A percentile compares a stretch with the other conserved stretches of the same genome.
These are phyloP conservation scores for Wickerhamiella parazyma DNA, from an alignment of 805 yeast species.

Conservation along the genomic window DNA sequence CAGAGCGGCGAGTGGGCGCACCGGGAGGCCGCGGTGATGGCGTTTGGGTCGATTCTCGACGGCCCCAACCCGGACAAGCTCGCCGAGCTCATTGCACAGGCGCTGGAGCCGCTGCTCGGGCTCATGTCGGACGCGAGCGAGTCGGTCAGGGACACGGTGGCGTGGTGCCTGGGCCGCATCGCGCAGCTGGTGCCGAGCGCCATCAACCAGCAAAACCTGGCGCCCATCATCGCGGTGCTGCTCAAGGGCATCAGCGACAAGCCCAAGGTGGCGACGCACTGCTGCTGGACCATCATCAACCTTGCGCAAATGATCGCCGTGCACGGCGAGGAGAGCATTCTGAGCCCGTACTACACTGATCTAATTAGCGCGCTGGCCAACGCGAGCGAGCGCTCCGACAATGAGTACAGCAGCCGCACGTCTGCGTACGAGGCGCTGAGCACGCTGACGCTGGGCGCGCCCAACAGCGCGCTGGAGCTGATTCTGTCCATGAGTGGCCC, in stretches of 20 bases:
- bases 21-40: conserved; percentile 98
- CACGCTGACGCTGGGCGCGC: conserved; percentile 61
- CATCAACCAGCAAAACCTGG: conserved; percentile 56
- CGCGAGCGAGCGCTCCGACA: conserved; percentile 59
- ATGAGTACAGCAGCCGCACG: conserved; percentile 78
- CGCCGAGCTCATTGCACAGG: conserved; percentile 58
- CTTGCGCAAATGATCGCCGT: conserved; percentile 61
- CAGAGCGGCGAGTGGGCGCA: conserved; percentile 56
- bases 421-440: conserved; percentile 95
- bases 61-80: conserved; percentile 76
- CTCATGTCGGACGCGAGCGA: conserved; percentile 62
- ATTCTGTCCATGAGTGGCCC: conserved; percentile 65
- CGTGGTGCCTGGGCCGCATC: conserved; percentile 96
- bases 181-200: conserved; percentile 77
- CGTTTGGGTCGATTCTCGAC: conserved; percentile 91
- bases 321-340: conserved; percentile 38
- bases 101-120: conserved; percentile 61
- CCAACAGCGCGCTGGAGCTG: conserved; percentile 52
- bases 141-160: conserved; percentile 91
- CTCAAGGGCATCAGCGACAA: conserved; percentile 75
- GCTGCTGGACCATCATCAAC: conserved; percentile 95
- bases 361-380: conserved; percentile 58
- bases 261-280: conserved; percentile 88
- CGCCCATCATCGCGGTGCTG: conserved; percentile 59
- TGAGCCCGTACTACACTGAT: conserved; percentile 60